Evolutionary conservation across 1,284 basidiomycete species (phyloP).

Genomic region (Ustilago trichophora): DNA sequence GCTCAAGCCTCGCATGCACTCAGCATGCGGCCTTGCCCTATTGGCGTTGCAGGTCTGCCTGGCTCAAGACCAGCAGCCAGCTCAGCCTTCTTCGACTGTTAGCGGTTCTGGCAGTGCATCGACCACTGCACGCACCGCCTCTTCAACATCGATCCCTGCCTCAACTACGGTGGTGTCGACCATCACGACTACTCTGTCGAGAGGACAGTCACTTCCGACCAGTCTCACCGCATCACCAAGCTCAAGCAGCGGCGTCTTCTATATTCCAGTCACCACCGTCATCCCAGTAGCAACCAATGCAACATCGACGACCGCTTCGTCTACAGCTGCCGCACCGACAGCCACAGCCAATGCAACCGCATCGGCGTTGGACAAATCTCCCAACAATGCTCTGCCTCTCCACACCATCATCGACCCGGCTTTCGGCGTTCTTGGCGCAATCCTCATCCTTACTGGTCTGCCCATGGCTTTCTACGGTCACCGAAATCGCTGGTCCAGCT

Average conservation of each 20-base stretch:
- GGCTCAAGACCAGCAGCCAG: conserved; percentile 14
- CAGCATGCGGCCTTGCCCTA: conserved; percentile 5
- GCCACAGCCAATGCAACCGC: conserved; percentile 9
- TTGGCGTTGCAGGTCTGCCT: conserved; percentile 9
- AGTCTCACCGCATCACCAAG: conserved; percentile 32
- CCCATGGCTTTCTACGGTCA: conserved; percentile 90
- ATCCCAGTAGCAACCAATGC: conserved; percentile 12
- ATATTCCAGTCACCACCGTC: conserved; percentile 30
- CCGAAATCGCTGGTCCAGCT: conserved; percentile 46
- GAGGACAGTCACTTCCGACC: conserved; percentile 33
- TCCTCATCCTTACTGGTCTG: conserved; percentile 87
- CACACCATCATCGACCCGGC: conserved; percentile 76
- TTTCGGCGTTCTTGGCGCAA: conserved; percentile 85
- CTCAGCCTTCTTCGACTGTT: conserved; percentile 14
- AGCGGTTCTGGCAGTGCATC: conserved; percentile 5
- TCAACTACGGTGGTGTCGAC: conserved; percentile 22
- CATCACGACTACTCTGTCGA: conserved; percentile 36
- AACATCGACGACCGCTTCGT: conserved; percentile 2
- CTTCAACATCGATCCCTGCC: background rate
- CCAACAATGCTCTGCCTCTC: conserved; percentile 35
- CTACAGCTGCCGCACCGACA: conserved; percentile 2
- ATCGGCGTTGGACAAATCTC: conserved; percentile 3
- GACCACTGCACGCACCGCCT: background rate
- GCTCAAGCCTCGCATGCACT: conserved; percentile 3
- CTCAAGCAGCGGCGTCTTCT: conserved; percentile 31